Conservation (phyloP, 1,284 basidiomycete genomes). For the Malassezia obtusa region DNA sequence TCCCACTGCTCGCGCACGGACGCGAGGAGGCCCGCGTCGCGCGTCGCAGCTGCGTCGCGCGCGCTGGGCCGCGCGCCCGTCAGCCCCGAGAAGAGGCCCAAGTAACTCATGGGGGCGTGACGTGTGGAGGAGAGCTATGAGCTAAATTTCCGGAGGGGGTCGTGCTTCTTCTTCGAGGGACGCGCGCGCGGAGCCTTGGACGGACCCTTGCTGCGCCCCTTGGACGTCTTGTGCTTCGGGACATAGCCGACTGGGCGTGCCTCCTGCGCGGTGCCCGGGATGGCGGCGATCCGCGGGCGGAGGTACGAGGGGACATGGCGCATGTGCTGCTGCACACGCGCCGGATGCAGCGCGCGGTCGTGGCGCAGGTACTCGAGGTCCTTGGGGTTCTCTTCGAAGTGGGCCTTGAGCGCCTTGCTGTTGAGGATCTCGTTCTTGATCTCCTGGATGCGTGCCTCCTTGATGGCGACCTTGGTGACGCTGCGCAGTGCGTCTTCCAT, state of each 20-base stretch:
- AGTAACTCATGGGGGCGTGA: not conserved
- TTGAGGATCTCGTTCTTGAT: constrained; percentile 87
- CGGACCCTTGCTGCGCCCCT: not conserved
- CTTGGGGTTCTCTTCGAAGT: constrained; percentile 93
- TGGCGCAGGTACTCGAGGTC: constrained; percentile 87
- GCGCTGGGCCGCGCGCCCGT: not conserved
- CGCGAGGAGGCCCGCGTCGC: not conserved
- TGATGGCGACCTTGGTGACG: constrained; percentile 74
- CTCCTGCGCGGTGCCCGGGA: constrained; percentile 7
- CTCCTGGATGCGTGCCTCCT: constrained; percentile 88
- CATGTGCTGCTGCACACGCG: constrained; percentile 74
- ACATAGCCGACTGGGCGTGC: constrained; percentile 4
- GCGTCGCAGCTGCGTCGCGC: not conserved
- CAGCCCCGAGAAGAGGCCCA: not conserved
- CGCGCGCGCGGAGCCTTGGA: not conserved
- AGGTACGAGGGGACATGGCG: constrained; percentile 92
- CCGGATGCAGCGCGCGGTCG: constrained; percentile 83
- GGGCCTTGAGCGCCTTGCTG: constrained; percentile 90
- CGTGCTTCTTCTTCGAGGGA: constrained; percentile 15
- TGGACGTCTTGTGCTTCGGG: constrained; percentile 6
- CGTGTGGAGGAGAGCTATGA: constrained; percentile 6
- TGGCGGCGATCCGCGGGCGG: constrained; percentile 64
- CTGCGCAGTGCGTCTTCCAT: constrained; percentile 90
- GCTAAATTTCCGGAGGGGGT: constrained; percentile 14
- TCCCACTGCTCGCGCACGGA: constrained; percentile 1